These are phyloP conservation scores for Filosporella fistucella DNA, from an alignment of 495 filamentous ascomycete species.

Conservation along the genomic window DNA sequence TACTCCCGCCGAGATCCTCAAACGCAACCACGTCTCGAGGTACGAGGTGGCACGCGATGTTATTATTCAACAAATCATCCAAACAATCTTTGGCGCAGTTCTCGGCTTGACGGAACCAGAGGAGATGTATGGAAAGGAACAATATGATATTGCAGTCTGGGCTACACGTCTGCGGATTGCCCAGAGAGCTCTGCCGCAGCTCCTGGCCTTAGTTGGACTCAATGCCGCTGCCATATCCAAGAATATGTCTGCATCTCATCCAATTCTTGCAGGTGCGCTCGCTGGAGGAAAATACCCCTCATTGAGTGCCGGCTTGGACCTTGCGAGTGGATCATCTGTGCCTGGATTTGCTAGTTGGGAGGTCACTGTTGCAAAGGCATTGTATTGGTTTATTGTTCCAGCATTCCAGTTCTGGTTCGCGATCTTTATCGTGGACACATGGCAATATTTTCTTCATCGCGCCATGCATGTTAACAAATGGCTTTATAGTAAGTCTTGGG, in stretches of 20 bases:
- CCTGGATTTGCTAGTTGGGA: conserved; percentile 72
- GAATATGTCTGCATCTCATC: conserved; percentile 52
- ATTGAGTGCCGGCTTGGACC: conserved; percentile 40
- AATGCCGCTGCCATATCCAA: conserved; percentile 50
- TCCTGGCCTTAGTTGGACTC: conserved; percentile 53
- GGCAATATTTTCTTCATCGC: conserved; percentile 96
- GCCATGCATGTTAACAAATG: conserved; percentile 93
- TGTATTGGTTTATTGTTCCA: conserved; percentile 79
- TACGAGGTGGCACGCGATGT: conserved; percentile 84
- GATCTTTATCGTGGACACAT: conserved; percentile 77
- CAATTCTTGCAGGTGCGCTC: conserved; percentile 61
- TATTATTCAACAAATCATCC: conserved; percentile 82
- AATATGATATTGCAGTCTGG: conserved; percentile 81
- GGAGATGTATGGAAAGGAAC: conserved; percentile 66
- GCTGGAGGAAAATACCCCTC: conserved; percentile 71
- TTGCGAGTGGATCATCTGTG: conserved; percentile 33
- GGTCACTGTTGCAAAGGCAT: conserved; percentile 59
- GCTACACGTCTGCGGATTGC: conserved; percentile 67
- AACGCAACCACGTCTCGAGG: conserved; percentile 79
- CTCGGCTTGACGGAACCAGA: conserved; percentile 60
- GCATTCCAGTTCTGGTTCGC: conserved; percentile 67
- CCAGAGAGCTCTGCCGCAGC: conserved; percentile 60
- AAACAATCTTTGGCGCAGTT: conserved; percentile 59
- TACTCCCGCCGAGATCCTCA: conserved; percentile 81
- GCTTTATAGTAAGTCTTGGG: conserved; percentile 70